Conservation (phyloP, 2,329 filamentous ascomycete species). For the Fusarium nelsonii region DNA sequence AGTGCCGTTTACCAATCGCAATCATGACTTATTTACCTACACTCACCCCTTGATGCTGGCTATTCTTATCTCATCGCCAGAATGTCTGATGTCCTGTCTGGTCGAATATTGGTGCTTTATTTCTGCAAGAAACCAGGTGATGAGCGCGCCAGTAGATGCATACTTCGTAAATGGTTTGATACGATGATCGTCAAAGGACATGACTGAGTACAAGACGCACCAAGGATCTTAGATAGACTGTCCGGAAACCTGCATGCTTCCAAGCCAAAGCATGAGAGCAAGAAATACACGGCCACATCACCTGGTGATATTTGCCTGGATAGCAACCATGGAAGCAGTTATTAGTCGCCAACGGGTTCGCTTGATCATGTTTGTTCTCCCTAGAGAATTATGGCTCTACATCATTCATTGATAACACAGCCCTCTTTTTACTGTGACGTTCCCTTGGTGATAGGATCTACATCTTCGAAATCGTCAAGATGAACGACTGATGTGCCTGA, state of each 20-base stretch:
- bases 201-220: conserved; percentile 10
- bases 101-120: background rate
- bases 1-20: conserved; percentile 14
- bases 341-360: background rate
- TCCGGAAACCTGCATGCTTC: conserved; percentile 32
- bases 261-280: conserved; percentile 4
- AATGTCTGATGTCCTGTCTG: background rate
- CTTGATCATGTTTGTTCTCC: background rate
- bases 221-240: conserved; percentile 27
- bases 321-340: background rate
- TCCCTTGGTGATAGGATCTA: conserved; percentile 9
- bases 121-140: conserved; percentile 1
- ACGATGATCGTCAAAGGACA: background rate
- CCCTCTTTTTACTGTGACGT: conserved; percentile 13
- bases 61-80: conserved; percentile 21
- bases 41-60: background rate
- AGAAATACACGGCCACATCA: conserved; percentile 9
- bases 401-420: background rate
- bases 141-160: background rate
- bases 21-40: conserved; percentile 5
- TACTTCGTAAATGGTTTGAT: conserved; percentile 18
- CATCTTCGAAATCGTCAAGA: background rate
- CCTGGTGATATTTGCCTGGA: conserved; percentile 22
- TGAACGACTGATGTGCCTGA: background rate
- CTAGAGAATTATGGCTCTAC: background rate